phyloP scores from a whole-genome alignment of 805 yeast species.

The Torulaspora indica region DNA sequence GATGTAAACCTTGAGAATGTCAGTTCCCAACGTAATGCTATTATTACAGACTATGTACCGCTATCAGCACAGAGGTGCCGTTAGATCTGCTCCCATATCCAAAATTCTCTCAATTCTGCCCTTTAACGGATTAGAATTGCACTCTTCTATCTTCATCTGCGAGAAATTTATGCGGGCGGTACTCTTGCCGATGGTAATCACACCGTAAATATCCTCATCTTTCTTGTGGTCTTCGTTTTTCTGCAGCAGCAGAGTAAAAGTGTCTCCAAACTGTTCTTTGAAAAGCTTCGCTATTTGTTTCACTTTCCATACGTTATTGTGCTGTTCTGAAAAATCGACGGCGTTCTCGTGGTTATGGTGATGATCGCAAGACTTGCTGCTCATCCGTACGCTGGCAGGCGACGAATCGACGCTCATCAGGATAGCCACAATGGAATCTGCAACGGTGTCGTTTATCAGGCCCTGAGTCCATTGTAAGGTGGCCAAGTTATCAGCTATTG shows the following conservation, averaged over 20 bases:
- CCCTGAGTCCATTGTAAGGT: slow-evolving; percentile 90
- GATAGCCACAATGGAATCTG: slow-evolving; percentile 89
- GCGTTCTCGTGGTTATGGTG: slow-evolving; percentile 12
- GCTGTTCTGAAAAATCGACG: slow-evolving; percentile 14
- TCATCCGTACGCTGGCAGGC: slow-evolving; percentile 87
- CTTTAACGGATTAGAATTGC: slow-evolving; percentile 68
- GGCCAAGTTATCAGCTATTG: slow-evolving; percentile 46
- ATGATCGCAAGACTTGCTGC: slow-evolving; percentile 57
- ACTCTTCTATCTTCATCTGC: slow-evolving; percentile 58
- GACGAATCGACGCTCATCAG: slow-evolving; percentile 87
- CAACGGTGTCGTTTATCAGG: slow-evolving; percentile 83
- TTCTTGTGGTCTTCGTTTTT: slow-evolving; percentile 15
- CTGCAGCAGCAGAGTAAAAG: slow-evolving; percentile 40
- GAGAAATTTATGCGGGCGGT: slow-evolving; percentile 65
- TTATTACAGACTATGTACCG: neutral
- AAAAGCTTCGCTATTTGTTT: slow-evolving; percentile 58
- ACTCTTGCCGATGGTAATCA: slow-evolving; percentile 68
- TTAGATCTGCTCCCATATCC: slow-evolving; percentile 69
- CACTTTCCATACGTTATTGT: slow-evolving; percentile 37
- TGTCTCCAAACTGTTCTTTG: slow-evolving; percentile 83
- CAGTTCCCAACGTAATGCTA: neutral
- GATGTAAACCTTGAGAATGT: neutral
- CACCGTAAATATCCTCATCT: slow-evolving; percentile 42
- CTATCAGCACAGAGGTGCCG: slow-evolving; percentile 71
- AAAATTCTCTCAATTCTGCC: slow-evolving; percentile 81